These are phyloP conservation scores for Penicillium malachiteum DNA, from an alignment of 495 filamentous ascomycete species.

Conservation along the genomic window DNA sequence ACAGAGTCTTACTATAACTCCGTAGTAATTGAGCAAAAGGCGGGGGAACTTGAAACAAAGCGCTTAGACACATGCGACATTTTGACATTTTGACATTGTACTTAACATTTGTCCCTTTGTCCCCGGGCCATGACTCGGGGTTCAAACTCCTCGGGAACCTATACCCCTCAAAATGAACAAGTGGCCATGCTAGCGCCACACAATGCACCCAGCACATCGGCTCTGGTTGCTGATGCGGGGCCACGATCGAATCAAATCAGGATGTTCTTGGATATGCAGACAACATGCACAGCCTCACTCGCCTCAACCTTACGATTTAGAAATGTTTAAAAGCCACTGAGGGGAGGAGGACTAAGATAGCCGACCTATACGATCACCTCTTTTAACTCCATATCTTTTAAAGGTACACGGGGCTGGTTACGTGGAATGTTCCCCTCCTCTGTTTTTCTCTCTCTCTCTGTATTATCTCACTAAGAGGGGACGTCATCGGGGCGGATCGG, in stretches of 20 bases:
- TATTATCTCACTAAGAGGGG: background rate
- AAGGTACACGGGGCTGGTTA: background rate
- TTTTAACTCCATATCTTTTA: no score
- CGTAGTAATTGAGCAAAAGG: no score
- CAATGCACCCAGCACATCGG: constrained; percentile 17
- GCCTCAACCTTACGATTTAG: constrained; percentile 4
- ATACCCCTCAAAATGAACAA: constrained; percentile 5
- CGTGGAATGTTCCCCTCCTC: background rate
- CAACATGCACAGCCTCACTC: constrained; percentile 26
- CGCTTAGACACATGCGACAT: background rate
- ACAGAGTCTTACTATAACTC: no score
- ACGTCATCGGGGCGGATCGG: constrained; percentile 21
- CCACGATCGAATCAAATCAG: constrained; percentile 21
- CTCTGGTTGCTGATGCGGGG: constrained; percentile 22
- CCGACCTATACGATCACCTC: background rate
- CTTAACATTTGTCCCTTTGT: background rate
- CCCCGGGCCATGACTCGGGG: no score
- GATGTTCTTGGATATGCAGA: background rate
- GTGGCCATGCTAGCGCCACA: constrained; percentile 21
- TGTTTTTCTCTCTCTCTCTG: background rate
- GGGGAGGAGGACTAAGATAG: background rate
- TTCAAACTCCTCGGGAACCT: background rate
- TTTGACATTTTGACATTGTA: background rate
- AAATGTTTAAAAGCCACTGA: background rate
- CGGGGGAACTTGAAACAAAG: background rate